phyloP scores from a whole-genome alignment of 306 rosid species.

The Ammopiptanthus mongolicus region DNA sequence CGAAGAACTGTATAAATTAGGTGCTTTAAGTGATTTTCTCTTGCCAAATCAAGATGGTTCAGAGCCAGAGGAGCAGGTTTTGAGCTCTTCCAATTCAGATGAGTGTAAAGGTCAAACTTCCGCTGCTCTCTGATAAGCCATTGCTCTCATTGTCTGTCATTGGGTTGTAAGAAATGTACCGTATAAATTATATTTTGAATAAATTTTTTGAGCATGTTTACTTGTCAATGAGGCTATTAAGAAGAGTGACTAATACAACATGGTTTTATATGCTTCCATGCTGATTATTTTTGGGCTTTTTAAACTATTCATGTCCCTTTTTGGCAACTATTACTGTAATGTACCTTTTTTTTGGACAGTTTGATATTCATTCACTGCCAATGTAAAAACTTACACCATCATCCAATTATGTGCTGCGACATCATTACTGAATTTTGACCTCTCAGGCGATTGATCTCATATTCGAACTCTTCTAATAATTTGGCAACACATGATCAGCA shows the following conservation, averaged over 20 bases:
- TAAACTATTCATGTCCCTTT: background rate
- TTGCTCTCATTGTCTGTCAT: slow-evolving; percentile 21
- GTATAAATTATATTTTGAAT: slow-evolving; percentile 12
- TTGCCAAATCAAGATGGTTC: slow-evolving; percentile 57
- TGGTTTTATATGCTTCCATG: background rate
- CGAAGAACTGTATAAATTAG: slow-evolving; percentile 75
- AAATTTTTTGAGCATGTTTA: background rate
- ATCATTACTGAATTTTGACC: background rate
- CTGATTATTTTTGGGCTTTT: background rate
- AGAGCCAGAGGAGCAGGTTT: slow-evolving; percentile 30
- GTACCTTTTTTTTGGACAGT: background rate
- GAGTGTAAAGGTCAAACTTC: slow-evolving; percentile 51
- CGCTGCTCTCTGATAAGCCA: slow-evolving; percentile 13
- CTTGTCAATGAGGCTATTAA: background rate
- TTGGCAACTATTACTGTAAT: background rate
- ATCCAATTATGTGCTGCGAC: slow-evolving; percentile 15
- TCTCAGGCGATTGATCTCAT: background rate
- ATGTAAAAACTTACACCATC: background rate
- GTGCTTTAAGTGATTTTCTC: slow-evolving; percentile 72
- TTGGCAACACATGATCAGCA: background rate
- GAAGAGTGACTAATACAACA: background rate
- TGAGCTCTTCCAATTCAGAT: slow-evolving; percentile 53
- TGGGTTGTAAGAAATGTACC: slow-evolving; percentile 11
- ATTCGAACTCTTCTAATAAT: background rate
- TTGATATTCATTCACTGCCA: background rate